Conservation (phyloP, 208 protist genomes). For the Tetramitus jugosus region DNA sequence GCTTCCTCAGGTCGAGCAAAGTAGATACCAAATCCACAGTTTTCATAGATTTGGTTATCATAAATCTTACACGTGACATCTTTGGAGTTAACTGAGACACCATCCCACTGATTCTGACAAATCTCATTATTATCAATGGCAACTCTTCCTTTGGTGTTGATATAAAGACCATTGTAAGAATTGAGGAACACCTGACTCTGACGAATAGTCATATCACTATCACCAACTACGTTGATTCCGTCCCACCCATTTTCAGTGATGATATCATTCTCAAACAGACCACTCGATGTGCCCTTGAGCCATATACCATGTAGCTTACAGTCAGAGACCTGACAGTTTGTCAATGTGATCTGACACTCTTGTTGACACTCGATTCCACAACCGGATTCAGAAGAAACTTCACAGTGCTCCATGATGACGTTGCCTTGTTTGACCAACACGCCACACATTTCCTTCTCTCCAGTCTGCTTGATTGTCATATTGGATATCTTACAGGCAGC, state of each 20-base stretch:
- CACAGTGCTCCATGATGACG: background rate
- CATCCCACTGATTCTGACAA: background rate
- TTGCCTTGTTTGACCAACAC: background rate
- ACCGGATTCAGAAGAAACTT: background rate
- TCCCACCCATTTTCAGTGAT: background rate
- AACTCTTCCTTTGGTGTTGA: background rate
- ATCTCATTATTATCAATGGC: background rate
- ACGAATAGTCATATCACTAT: background rate
- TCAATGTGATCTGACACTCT: background rate
- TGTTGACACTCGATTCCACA: background rate
- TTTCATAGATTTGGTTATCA: background rate
- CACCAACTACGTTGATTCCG: background rate
- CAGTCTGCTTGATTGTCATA: background rate
- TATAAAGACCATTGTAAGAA: background rate
- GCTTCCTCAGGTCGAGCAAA: background rate
- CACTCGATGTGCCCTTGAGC: background rate
- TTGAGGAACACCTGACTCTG: background rate
- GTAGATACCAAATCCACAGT: constrained; percentile 19
- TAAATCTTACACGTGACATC: background rate
- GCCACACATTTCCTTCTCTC: background rate
- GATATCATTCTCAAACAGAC: background rate
- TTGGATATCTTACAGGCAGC: background rate
- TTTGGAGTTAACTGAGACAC: background rate
- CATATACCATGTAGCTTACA: background rate
- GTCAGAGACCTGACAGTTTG: background rate